phyloP scores from a whole-genome alignment of 495 filamentous ascomycete species.

The Lasiosphaeria miniovina region DNA sequence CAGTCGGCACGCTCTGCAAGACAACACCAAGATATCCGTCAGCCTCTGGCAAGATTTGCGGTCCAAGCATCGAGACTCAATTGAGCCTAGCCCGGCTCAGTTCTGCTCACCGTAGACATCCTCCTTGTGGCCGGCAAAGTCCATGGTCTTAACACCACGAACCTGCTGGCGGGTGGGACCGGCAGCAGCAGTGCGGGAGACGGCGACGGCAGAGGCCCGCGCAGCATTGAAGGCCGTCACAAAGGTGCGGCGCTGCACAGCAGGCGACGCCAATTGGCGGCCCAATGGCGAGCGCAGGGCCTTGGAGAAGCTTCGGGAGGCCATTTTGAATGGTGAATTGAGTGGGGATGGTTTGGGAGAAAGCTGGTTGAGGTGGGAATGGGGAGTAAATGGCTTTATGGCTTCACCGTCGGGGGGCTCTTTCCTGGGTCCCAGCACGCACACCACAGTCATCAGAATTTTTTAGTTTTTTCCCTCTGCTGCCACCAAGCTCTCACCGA shows the following conservation, averaged over 20 bases:
- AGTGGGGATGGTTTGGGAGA: constrained; percentile 32
- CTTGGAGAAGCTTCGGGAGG: constrained; percentile 77
- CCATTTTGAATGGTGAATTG: constrained; percentile 60
- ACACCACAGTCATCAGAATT: constrained; percentile 26
- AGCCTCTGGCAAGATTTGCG: not conserved
- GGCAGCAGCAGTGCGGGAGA: constrained; percentile 47
- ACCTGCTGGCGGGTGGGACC: constrained; percentile 57
- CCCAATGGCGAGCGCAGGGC: constrained; percentile 72
- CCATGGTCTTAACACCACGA: constrained; percentile 80
- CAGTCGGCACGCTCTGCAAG: constrained; percentile 88
- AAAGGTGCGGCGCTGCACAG: constrained; percentile 67
- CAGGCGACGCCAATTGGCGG: constrained; percentile 66
- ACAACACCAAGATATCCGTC: constrained; percentile 4
- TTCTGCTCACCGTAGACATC: constrained; percentile 73
- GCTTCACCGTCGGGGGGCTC: constrained; percentile 24
- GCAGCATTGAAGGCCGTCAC: constrained; percentile 60
- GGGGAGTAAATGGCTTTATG: constrained; percentile 27
- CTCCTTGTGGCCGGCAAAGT: constrained; percentile 93
- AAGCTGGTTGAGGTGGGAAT: constrained; percentile 21
- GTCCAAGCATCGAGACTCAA: not conserved
- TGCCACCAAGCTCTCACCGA: constrained; percentile 26
- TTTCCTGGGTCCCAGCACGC: constrained; percentile 11
- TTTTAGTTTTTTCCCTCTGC: constrained; percentile 26
- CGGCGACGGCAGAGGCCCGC: constrained; percentile 51
- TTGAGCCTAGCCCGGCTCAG: not conserved